A percentile compares a stretch with the other conserved stretches of the same genome.
These are phyloP conservation scores for Aechmea fasciata DNA, from an alignment of 176 grass and related monocot genomes.

Conservation along the genomic window DNA sequence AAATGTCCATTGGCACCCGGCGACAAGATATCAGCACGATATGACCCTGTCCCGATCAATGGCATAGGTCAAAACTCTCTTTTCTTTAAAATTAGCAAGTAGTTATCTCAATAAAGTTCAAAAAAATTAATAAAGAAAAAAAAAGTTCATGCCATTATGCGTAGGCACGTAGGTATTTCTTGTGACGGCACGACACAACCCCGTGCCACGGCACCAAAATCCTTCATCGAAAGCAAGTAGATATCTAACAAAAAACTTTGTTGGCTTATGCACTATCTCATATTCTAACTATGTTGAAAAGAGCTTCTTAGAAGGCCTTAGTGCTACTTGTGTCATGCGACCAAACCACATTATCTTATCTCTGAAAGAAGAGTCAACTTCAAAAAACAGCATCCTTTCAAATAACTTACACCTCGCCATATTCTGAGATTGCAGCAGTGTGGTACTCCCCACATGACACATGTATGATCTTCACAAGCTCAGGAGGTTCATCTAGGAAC, in stretches of 20 bases:
- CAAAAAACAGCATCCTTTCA: slow-evolving; percentile 34
- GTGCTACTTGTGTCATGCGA: slow-evolving; percentile 24
- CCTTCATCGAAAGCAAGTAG: background rate
- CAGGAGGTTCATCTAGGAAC: slow-evolving; percentile 87
- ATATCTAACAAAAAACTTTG: background rate
- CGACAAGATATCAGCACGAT: no score
- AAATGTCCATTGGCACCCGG: no score
- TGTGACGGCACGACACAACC: no score
- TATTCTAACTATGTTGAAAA: background rate
- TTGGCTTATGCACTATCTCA: background rate
- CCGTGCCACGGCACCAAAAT: no score
- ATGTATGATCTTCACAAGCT: slow-evolving; percentile 72
- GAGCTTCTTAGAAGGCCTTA: slow-evolving; percentile 12
- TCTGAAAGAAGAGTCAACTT: slow-evolving; percentile 31
- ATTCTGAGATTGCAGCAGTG: slow-evolving; percentile 83
- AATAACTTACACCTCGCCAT: slow-evolving; percentile 92
- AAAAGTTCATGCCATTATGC: no score
- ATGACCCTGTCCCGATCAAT: no score
- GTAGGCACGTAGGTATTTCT: no score
- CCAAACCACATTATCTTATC: slow-evolving; percentile 34
- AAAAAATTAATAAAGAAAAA: no score
- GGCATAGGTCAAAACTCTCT: no score
- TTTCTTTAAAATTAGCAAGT: no score
- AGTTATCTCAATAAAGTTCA: no score
- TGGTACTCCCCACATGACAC: slow-evolving; percentile 97